Percentiles rank a stretch among this genome's conserved stretches.
Conservation (phyloP, 345 rosid species). For the Brassica juncea region DNA sequence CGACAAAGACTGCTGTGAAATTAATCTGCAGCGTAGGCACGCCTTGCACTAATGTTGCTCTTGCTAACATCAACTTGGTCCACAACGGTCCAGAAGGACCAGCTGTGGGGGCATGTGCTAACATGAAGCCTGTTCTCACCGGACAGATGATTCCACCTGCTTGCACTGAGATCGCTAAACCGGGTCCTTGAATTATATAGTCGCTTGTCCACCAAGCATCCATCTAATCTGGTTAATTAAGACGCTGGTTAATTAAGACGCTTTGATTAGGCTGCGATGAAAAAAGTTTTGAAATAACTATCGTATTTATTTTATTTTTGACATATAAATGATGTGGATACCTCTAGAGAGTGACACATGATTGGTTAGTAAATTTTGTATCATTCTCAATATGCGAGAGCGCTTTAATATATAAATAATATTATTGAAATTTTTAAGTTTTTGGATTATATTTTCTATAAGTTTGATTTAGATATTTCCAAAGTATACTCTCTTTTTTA, state of each 20-base stretch:
- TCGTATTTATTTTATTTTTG: not conserved
- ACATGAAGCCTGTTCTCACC: constrained; percentile 42
- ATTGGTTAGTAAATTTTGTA: not conserved
- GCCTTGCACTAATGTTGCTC: constrained; percentile 44
- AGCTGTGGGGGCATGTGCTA: constrained; percentile 42
- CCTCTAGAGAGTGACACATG: not conserved
- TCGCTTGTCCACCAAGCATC: constrained; percentile 8
- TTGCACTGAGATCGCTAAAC: constrained; percentile 29
- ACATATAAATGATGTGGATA: not conserved
- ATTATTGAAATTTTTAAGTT: not conserved
- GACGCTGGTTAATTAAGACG: not conserved
- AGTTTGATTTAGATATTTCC: not conserved
- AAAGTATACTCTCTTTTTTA: too few relatives aligned
- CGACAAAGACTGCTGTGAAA: constrained; percentile 43
- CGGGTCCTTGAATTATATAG: not conserved
- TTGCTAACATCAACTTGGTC: constrained; percentile 44
- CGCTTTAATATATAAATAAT: not conserved
- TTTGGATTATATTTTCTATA: not conserved
- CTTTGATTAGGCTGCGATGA: not conserved
- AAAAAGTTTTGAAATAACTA: not conserved
- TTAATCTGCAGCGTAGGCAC: constrained; percentile 48
- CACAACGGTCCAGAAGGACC: constrained; percentile 42
- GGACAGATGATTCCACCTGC: constrained; percentile 24
- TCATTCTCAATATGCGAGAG: not conserved
- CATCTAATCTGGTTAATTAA: not conserved